Evolutionary conservation across 1,284 basidiomycete genomes (phyloP), one percentile per base, ranked within the genome.

Genomic region (Ustilago sp.): DNA sequence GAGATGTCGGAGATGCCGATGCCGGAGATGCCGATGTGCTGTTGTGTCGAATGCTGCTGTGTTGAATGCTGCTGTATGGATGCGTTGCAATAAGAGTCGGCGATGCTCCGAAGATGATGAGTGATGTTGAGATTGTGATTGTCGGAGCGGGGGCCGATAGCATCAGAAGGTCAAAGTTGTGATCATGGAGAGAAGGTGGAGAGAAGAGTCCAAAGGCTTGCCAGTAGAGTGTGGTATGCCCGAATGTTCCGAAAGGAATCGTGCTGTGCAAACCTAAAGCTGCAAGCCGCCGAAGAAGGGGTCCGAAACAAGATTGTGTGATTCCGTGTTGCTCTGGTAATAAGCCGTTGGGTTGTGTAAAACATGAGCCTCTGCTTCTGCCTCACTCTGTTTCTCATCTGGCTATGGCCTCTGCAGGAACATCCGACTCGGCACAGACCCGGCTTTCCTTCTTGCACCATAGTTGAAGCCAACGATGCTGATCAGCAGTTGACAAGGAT

Each of bases 181-280:
- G 51, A 53, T 53, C 34, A 12, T 53, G 51, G 35, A 35, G 51
- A 35, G 4, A 23, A 23, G 38, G 31, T 34, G 54, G 13, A 54
- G 34, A 11, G n/a, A 36, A 54, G 39, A 45, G 55, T 38, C 11
- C 23, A 41, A 8, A 19, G 19, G 43, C 23, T 28, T 6, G 43
- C 13, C 17, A 19, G 43, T 19, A 45, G 7, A 45, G 8, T 19
- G 8, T 19, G n/a, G 51, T 50, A 41, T 58, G 58, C 58, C 68
- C 62, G 53, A 51, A 53, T 19, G 52, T 57, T 41, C 62, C 62
- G 68, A 60, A 48, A 31, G 19, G 19, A 38, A 34, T 60, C 58
- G 51, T 28, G 23, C 23, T 28, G 23, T 28, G 23, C 23, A 31
- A 56, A 54, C 11, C 43, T 54, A 17, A 54, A 23, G 52, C 52